A percentile compares a stretch with the other conserved stretches of the same genome.
Evolutionary conservation across 2,329 filamentous ascomycete species (phyloP).

Genomic region (Talaromyces sp.): DNA sequence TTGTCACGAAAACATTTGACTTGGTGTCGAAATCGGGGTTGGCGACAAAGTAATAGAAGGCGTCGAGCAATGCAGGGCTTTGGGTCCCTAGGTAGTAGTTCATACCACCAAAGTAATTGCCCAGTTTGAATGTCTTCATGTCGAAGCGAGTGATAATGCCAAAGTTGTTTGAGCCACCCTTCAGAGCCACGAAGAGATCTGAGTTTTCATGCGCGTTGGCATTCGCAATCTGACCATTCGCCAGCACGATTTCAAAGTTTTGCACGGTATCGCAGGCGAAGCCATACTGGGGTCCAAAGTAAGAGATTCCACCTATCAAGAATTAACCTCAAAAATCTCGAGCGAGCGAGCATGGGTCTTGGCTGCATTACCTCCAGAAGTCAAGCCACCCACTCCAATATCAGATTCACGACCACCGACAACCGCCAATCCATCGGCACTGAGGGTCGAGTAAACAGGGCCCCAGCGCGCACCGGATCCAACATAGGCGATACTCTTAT

Average conservation of each 20-base stretch:
- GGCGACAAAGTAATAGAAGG: not conserved
- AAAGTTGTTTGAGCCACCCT: constrained; percentile 4
- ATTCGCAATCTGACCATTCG: constrained; percentile 1
- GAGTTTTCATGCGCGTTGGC: not conserved
- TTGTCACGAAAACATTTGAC: not conserved
- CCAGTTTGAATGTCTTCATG: not conserved
- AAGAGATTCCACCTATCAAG: constrained; percentile 5
- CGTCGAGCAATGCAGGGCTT: not conserved
- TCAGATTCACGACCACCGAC: not conserved
- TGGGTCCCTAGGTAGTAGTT: not conserved
- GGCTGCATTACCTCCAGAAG: not conserved
- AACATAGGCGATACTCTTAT: constrained; percentile 1
- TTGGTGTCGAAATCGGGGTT: not conserved
- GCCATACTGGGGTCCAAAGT: constrained; percentile 2
- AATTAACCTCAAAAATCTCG: not conserved
- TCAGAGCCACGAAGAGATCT: not conserved
- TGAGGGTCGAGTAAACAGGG: constrained; percentile 1
- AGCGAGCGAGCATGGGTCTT: not conserved
- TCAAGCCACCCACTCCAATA: constrained; percentile 1
- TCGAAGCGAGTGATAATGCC: constrained; percentile 2
- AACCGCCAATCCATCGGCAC: not conserved
- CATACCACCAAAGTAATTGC: not conserved
- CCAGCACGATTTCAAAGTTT: constrained; percentile 6
- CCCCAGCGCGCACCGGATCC: constrained; percentile 3
- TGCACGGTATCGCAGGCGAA: constrained; percentile 1